A percentile compares a stretch with the other conserved stretches of the same genome.
Conservation (phyloP, 352 stramenopile species). For the Globisporangium emineosum region DNA sequence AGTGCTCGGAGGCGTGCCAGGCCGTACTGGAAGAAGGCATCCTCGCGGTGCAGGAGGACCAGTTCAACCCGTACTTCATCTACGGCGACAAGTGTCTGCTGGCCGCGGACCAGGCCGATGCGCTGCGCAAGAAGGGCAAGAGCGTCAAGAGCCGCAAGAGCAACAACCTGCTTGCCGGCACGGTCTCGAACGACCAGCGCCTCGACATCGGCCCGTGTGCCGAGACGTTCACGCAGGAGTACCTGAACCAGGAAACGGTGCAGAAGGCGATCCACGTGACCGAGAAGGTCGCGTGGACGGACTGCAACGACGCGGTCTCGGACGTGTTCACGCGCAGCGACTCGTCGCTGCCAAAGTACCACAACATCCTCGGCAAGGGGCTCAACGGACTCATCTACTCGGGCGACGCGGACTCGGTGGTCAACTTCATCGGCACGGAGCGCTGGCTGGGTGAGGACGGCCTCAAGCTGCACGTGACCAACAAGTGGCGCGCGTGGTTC, state of each 20-base stretch:
- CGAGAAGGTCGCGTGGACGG: conserved; percentile 48
- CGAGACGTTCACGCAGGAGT: conserved; percentile 62
- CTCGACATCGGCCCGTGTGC: conserved; percentile 64
- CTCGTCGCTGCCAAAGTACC: conserved; percentile 64
- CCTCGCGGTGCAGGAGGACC: conserved; percentile 33
- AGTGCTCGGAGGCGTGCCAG: conserved; percentile 43
- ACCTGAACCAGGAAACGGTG: conserved; percentile 54
- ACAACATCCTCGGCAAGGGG: conserved; percentile 47
- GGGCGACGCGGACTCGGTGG: conserved; percentile 74
- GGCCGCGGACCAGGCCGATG: conserved; percentile 47
- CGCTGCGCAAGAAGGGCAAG: conserved; percentile 41
- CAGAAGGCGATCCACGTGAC: conserved; percentile 61
- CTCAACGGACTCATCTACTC: conserved; percentile 73
- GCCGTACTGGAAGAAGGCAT: conserved; percentile 51
- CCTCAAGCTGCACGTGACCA: conserved; percentile 59
- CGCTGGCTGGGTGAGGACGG: conserved; percentile 73
- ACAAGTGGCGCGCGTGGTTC: conserved; percentile 73
- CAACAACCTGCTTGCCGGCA: conserved; percentile 4
- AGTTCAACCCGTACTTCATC: conserved; percentile 78
- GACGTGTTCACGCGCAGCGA: conserved; percentile 54
- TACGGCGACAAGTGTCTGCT: conserved; percentile 80
- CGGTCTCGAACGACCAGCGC: conserved; percentile 24
- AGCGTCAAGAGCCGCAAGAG: conserved; percentile 22
- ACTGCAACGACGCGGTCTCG: conserved; percentile 61
- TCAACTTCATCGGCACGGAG: conserved; percentile 89